Conservation (phyloP, 768 basidiomycete genomes). For the Harrya chromipes region DNA sequence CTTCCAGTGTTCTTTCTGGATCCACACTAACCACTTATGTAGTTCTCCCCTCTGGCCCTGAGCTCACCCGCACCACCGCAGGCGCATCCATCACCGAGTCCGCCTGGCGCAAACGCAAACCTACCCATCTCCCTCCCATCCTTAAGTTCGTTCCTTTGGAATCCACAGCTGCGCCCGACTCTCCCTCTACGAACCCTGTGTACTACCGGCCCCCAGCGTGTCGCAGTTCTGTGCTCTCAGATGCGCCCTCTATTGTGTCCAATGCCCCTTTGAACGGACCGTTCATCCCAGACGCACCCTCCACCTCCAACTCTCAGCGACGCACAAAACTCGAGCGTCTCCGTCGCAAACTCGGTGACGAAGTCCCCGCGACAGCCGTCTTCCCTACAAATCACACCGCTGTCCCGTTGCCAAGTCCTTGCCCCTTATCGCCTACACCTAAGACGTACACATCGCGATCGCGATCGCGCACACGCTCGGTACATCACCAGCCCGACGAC, state of each 20-base stretch:
- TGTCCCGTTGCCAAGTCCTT: not conserved
- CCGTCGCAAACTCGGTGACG: slow-evolving; percentile 58
- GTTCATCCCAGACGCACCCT: slow-evolving; percentile 33
- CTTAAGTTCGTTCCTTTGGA: slow-evolving; percentile 13
- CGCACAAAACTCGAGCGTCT: slow-evolving; percentile 63
- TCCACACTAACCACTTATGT: not conserved
- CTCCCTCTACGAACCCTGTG: not conserved
- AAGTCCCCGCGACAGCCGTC: slow-evolving; percentile 58
- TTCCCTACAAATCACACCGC: slow-evolving; percentile 39
- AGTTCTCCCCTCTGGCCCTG: slow-evolving; percentile 1
- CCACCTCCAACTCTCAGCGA: slow-evolving; percentile 36
- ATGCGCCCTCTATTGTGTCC: slow-evolving; percentile 18
- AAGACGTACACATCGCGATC: not conserved
- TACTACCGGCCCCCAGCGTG: slow-evolving; percentile 9
- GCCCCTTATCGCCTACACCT: not conserved
- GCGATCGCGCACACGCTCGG: slow-evolving; percentile 4
- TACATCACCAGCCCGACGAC: slow-evolving; percentile 17
- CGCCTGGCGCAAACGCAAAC: slow-evolving; percentile 26
- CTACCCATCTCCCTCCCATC: slow-evolving; percentile 26
- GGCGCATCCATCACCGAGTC: slow-evolving; percentile 9
- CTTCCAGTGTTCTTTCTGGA: too few species aligned
- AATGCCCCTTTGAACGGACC: slow-evolving; percentile 15
- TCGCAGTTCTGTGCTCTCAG: slow-evolving; percentile 22
- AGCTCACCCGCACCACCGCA: slow-evolving; percentile 1
- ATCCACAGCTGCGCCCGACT: slow-evolving; percentile 1